phyloP scores from a whole-genome alignment of 495 filamentous ascomycete genomes.

The Tricharina praecox region DNA sequence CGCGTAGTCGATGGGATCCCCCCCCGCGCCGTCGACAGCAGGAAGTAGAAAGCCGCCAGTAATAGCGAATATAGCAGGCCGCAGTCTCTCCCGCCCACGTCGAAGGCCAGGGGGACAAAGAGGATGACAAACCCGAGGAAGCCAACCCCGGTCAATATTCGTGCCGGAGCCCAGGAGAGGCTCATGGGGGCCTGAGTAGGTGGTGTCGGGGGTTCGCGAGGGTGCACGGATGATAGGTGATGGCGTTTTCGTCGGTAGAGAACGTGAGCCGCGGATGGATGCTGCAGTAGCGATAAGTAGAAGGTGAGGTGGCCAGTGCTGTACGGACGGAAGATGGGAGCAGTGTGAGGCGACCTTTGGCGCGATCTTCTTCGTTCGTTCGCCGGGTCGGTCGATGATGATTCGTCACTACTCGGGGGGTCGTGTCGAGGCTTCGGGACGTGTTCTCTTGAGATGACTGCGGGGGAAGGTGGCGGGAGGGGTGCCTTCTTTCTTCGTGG shows the following conservation, averaged over 20 bases:
- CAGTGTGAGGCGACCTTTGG: neutral
- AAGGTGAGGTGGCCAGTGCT: constrained; percentile 1
- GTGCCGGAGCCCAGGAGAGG: constrained; percentile 14
- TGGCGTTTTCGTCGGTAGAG: too few species aligned
- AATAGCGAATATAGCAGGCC: constrained; percentile 83
- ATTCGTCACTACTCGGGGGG: too few species aligned
- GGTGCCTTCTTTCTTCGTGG: too few species aligned
- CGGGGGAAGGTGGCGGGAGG: too few species aligned
- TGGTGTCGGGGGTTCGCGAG: neutral
- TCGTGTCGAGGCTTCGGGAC: too few species aligned
- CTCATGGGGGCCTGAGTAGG: constrained; percentile 9
- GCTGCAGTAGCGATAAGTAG: constrained; percentile 3
- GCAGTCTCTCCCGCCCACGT: constrained; percentile 86
- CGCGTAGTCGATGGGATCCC: constrained; percentile 57
- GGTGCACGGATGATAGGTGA: constrained; percentile 1
- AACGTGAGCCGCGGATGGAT: neutral
- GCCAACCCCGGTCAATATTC: constrained; percentile 32
- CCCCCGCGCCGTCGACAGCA: constrained; percentile 65
- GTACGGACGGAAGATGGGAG: neutral
- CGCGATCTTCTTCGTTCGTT: neutral
- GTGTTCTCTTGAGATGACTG: too few species aligned
- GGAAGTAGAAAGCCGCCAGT: constrained; percentile 72
- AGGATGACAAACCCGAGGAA: constrained; percentile 81
- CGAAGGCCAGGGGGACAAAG: constrained; percentile 87
- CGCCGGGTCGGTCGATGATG: neutral